Evolutionary conservation across 495 filamentous ascomycete species (phyloP).

Genomic region (Aspergillus haitiensis): DNA sequence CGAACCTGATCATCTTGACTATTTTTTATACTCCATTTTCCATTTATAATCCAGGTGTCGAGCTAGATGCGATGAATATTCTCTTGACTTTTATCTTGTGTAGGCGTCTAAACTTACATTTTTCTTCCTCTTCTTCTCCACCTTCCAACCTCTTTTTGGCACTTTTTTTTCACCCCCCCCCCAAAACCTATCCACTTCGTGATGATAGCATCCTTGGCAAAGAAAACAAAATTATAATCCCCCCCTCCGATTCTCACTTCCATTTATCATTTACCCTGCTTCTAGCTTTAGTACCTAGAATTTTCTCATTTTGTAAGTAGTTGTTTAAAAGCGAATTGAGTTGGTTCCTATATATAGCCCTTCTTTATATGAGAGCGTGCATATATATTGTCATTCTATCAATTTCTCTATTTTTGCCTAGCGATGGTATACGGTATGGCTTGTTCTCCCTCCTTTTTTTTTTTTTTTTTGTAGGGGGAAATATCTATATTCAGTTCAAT

Average conservation of each 20-base stretch:
- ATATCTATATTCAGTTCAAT: neutral
- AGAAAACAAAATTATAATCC: conserved; percentile 9
- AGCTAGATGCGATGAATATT: conserved; percentile 30
- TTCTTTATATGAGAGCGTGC: neutral
- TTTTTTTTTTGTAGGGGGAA: neutral
- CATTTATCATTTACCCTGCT: too few species aligned
- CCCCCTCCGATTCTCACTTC: neutral
- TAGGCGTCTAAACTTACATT: conserved; percentile 21
- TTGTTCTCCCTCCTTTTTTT: neutral
- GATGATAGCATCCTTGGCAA: conserved; percentile 13
- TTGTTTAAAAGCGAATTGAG: neutral
- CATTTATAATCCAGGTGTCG: conserved; percentile 27
- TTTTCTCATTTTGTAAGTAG: neutral
- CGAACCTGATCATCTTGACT: neutral
- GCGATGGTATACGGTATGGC: too few species aligned
- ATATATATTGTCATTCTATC: neutral
- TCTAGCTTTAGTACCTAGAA: too few species aligned
- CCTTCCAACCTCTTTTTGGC: conserved; percentile 10
- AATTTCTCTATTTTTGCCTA: neutral
- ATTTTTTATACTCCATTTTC: conserved; percentile 9
- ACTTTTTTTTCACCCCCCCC: conserved; percentile 9
- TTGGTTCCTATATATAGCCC: neutral
- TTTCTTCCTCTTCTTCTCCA: conserved; percentile 12
- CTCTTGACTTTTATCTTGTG: conserved; percentile 8
- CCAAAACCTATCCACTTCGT: conserved; percentile 1